Conservation (phyloP, 768 basidiomycete genomes). For the Phaffia australis region DNA sequence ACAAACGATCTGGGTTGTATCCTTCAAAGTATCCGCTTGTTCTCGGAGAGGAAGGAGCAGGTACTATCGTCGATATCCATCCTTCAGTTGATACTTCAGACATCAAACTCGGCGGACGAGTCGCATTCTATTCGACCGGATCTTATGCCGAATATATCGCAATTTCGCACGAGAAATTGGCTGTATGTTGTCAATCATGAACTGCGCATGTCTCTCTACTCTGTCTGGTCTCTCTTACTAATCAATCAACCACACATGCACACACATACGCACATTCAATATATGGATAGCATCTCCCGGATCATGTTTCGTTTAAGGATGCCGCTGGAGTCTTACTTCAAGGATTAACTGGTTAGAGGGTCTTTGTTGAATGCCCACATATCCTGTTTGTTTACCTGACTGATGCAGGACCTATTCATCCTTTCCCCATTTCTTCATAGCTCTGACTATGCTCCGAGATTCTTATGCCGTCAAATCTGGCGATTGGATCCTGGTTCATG, state of each 20-base stretch:
- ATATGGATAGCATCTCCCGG: neutral
- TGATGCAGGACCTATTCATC: neutral
- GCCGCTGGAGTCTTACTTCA: conserved; percentile 64
- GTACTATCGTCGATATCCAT: conserved; percentile 67
- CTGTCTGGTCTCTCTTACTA: neutral
- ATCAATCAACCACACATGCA: neutral
- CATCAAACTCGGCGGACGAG: conserved; percentile 1
- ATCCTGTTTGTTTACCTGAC: neutral
- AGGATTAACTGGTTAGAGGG: conserved; percentile 50
- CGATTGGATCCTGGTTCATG: conserved; percentile 74
- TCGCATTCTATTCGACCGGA: neutral
- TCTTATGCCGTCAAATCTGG: conserved; percentile 64
- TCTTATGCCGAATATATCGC: conserved; percentile 20
- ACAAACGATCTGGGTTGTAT: conserved; percentile 53
- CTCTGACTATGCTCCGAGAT: conserved; percentile 65
- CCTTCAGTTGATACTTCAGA: conserved; percentile 22
- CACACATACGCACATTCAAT: no score
- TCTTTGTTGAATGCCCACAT: neutral
- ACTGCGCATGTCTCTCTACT: no score
- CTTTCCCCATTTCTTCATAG: conserved; percentile 28
- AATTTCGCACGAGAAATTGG: neutral
- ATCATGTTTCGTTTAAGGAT: conserved; percentile 45
- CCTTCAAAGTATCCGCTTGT: conserved; percentile 49
- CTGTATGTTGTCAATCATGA: neutral
- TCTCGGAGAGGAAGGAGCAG: conserved; percentile 69